These are phyloP conservation scores for Prunus fruticosa DNA, from an alignment of 306 rosid species.

Conservation along the genomic window DNA sequence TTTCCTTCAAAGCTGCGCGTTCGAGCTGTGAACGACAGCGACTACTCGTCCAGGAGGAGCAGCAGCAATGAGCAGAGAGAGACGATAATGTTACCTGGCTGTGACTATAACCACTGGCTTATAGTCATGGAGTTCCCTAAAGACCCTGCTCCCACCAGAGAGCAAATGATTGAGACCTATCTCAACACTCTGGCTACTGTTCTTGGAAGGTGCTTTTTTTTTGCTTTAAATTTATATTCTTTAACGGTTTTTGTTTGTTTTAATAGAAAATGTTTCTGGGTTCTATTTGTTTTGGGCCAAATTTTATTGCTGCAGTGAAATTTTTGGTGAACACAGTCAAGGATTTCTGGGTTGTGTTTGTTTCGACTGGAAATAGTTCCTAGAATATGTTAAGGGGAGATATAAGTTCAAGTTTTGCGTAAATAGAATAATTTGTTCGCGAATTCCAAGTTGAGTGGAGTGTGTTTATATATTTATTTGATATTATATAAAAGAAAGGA, in stretches of 20 bases:
- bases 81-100: slow-evolving; percentile 91
- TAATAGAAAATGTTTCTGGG: neutral
- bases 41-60: slow-evolving; percentile 59
- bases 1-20: slow-evolving; percentile 18
- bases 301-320: neutral
- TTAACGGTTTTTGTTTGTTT: neutral
- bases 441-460: neutral
- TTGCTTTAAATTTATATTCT: neutral
- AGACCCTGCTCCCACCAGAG: slow-evolving; percentile 86
- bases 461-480: neutral
- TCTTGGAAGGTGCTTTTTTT: slow-evolving; percentile 65
- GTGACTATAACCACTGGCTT: slow-evolving; percentile 96
- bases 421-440: neutral
- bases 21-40: slow-evolving; percentile 56
- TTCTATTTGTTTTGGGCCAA: neutral
- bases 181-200: slow-evolving; percentile 85
- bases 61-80: slow-evolving; percentile 72
- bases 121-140: slow-evolving; percentile 96
- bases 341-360: neutral
- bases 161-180: slow-evolving; percentile 92
- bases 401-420: neutral
- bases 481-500: neutral
- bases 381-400: neutral
- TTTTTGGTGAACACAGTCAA: neutral
- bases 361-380: neutral